These are phyloP conservation scores for Cytospora piceae DNA, from an alignment of 2,329 filamentous ascomycete species.

Conservation along the genomic window DNA sequence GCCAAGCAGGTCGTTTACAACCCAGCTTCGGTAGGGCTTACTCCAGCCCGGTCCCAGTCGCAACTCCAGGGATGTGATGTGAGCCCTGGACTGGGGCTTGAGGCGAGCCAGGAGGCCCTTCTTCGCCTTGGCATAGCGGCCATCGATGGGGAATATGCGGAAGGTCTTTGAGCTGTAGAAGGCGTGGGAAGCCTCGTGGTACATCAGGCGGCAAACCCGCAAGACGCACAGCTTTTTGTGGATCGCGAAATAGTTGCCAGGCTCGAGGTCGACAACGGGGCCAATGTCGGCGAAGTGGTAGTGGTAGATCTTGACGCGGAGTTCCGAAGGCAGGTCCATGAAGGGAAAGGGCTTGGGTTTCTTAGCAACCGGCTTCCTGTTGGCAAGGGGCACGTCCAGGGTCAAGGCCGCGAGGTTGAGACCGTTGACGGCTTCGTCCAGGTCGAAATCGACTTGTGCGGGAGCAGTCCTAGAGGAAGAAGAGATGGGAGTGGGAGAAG, in stretches of 20 bases:
- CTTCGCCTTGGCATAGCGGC: constrained; percentile 73
- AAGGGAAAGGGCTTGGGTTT: constrained; percentile 61
- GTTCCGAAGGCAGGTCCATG: constrained; percentile 68
- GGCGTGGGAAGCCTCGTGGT: constrained; percentile 65
- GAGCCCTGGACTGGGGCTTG: constrained; percentile 60
- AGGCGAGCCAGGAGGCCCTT: constrained; percentile 71
- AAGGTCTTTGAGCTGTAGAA: constrained; percentile 68
- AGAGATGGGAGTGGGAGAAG: constrained; percentile 38
- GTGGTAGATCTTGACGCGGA: constrained; percentile 71
- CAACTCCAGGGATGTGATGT: constrained; percentile 68
- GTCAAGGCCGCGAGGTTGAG: constrained; percentile 50
- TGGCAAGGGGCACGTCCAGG: constrained; percentile 41
- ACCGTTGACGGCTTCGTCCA: constrained; percentile 46
- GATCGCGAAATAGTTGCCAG: constrained; percentile 65
- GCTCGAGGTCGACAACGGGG: constrained; percentile 67
- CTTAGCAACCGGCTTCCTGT: constrained; percentile 33
- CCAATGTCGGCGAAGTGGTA: constrained; percentile 61
- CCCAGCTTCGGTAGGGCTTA: constrained; percentile 71
- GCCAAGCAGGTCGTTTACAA: constrained; percentile 66
- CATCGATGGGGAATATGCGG: constrained; percentile 68
- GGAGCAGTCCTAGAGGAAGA: constrained; percentile 42
- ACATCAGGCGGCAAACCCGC: constrained; percentile 62
- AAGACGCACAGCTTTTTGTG: constrained; percentile 64
- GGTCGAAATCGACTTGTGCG: constrained; percentile 45
- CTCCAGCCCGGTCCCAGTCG: constrained; percentile 75